Conservation (phyloP, 2,329 filamentous ascomycete species). For the Diaporthe humulicola region DNA sequence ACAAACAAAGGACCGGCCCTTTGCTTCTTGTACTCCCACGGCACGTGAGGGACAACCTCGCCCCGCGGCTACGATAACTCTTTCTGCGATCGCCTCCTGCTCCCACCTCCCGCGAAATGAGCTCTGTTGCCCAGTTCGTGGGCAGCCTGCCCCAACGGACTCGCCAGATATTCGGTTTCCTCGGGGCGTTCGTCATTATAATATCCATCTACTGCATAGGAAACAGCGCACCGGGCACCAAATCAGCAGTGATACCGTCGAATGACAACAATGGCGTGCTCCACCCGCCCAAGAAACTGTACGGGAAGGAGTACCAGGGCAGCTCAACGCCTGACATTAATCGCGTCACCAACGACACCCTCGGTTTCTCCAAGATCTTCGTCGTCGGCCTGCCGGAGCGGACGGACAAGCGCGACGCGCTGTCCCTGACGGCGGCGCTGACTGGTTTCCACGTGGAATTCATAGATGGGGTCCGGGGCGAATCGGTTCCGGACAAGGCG, state of each 20-base stretch:
- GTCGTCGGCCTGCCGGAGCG: conserved; percentile 64
- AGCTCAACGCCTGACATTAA: conserved; percentile 40
- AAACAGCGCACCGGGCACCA: background rate
- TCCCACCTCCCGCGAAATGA: background rate
- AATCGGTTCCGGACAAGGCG: conserved; percentile 53
- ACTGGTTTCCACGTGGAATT: conserved; percentile 60
- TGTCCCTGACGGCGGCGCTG: conserved; percentile 60
- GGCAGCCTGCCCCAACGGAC: conserved; percentile 2
- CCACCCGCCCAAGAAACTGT: background rate
- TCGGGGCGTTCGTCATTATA: conserved; percentile 1
- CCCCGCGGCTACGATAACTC: too few species aligned
- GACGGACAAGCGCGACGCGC: conserved; percentile 65
- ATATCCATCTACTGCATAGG: background rate
- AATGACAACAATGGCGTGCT: background rate
- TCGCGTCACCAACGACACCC: conserved; percentile 45
- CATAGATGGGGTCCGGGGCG: conserved; percentile 58
- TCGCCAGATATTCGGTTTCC: conserved; percentile 10
- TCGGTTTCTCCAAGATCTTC: conserved; percentile 51
- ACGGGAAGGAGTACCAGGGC: conserved; percentile 39
- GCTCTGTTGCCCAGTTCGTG: background rate
- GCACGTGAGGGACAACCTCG: background rate
- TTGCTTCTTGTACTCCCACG: background rate
- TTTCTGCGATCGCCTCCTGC: background rate
- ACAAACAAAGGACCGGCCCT: background rate
- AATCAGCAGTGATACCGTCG: background rate